These are phyloP conservation scores for Phytophthora tubulina DNA, from an alignment of 352 stramenopile species.

Conservation along the genomic window DNA sequence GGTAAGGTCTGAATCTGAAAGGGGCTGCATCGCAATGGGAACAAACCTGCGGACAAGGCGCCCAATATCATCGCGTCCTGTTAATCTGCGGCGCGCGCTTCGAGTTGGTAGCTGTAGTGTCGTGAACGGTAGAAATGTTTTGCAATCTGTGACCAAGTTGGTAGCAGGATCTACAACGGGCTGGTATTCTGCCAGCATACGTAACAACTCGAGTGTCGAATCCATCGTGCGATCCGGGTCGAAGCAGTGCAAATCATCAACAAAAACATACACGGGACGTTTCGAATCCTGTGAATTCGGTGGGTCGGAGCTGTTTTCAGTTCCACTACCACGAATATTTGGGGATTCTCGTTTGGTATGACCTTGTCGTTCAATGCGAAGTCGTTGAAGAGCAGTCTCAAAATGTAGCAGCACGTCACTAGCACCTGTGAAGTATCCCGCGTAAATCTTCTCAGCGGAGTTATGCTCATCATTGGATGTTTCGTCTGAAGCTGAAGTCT, in stretches of 20 bases:
- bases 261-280: constrained; percentile 48
- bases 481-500: neutral
- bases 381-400: constrained; percentile 32
- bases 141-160: constrained; percentile 42
- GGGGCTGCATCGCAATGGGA: constrained; percentile 39
- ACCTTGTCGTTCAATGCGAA: constrained; percentile 19
- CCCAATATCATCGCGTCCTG: constrained; percentile 18
- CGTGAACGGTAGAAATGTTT: constrained; percentile 40
- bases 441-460: constrained; percentile 20
- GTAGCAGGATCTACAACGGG: constrained; percentile 50
- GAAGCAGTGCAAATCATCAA: constrained; percentile 73
- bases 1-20: constrained; percentile 55
- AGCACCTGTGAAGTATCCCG: constrained; percentile 30
- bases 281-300: neutral
- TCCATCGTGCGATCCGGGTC: constrained; percentile 33
- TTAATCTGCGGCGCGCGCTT: neutral
- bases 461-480: neutral
- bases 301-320: neutral
- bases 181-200: constrained; percentile 54
- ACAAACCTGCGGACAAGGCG: constrained; percentile 50
- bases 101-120: constrained; percentile 34
- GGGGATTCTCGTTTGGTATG: neutral
- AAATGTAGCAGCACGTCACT: constrained; percentile 29
- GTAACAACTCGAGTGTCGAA: constrained; percentile 57
- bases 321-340: neutral